Evolutionary conservation across 805 yeast genomes (phyloP).

Genomic region (Lipomyces starkeyi): DNA sequence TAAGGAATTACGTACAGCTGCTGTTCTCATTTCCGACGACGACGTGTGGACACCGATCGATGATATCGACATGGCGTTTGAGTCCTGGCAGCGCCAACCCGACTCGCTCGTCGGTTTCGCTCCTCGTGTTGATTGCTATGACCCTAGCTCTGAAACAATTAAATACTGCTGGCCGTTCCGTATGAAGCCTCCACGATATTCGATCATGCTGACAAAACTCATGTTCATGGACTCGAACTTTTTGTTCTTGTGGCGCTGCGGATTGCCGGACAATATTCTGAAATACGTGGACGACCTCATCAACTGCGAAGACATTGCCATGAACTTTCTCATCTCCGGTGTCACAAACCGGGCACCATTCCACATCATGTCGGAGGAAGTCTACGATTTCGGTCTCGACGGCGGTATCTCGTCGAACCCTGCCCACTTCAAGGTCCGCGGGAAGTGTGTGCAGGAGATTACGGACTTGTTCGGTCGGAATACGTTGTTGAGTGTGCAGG

Average conservation of each 20-base stretch:
- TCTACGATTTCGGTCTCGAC: constrained; percentile 38
- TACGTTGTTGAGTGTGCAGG: constrained; percentile 25
- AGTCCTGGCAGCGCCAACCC: constrained; percentile 36
- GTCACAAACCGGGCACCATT: constrained; percentile 31
- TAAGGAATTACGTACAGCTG: constrained; percentile 28
- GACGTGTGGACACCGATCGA: constrained; percentile 38
- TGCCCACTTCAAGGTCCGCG: constrained; percentile 29
- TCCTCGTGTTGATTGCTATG: constrained; percentile 35
- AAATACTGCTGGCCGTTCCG: constrained; percentile 36
- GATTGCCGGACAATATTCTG: constrained; percentile 34
- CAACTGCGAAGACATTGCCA: constrained; percentile 38
- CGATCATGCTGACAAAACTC: constrained; percentile 36
- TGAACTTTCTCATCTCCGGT: constrained; percentile 36
- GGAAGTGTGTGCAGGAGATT: constrained; percentile 30
- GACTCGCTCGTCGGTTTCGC: constrained; percentile 38
- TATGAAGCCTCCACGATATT: constrained; percentile 32
- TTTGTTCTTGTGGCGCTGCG: constrained; percentile 37
- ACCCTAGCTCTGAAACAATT: constrained; percentile 18
- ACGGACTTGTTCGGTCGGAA: constrained; percentile 31
- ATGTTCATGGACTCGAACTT: constrained; percentile 39
- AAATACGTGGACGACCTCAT: constrained; percentile 37
- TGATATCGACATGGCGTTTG: constrained; percentile 35
- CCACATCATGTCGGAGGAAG: constrained; percentile 32
- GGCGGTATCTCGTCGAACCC: constrained; percentile 36
- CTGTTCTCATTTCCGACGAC: constrained; percentile 36